Base-by-base conservation (phyloP, 306 rosid species). In the Casuarina equisetifolia region DNA sequence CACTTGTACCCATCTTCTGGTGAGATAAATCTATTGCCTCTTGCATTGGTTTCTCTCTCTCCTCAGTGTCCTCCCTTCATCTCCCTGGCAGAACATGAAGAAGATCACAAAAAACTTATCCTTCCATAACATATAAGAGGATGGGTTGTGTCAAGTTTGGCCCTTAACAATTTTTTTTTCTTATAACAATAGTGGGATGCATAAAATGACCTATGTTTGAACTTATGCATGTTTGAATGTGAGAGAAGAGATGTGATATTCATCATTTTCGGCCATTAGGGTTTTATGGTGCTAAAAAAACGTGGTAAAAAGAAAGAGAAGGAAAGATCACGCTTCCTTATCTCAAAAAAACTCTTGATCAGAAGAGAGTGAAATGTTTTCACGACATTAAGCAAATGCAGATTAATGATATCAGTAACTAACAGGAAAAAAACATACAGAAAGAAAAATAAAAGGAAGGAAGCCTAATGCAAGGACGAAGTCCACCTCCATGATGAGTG, bases 1-100 rank as follows among this genome's bases (percentile, higher is more conserved):
- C 71, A 67, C 42, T 67, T 35, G 17, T 67, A 67, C 2, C 71
- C 71, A 67, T 67, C 71, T 67, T 67, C 71, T 16, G 71, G 71
- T 7, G 42, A 9, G 15, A 17, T 50, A 49, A 67, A 42, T 67
- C 71, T 42, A 6, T 17, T 1, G 13, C 50, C 50, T 66, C 49
- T n/a, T 39, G 2, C 35, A 20, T 67, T 50, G 32, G n/a, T 66
- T 6, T 42, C 71, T n/a, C 42, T 13, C 69, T 63, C 69, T 39
- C 32, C 32, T 25, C 32, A 25, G 32, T 25, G 32, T 25, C 32
- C 32, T 25, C 38, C 20, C 13, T 5, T 16, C 36, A 63, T 38
- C 38, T 13, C 46, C 45, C 69, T 63, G 38, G 0, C 10, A 9
- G 51, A 13, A 48, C 4, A 45, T 38, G 9, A 13, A 6, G 43